These are phyloP conservation scores for Amanita rimosa DNA, from an alignment of 768 basidiomycete genomes.

Conservation along the genomic window DNA sequence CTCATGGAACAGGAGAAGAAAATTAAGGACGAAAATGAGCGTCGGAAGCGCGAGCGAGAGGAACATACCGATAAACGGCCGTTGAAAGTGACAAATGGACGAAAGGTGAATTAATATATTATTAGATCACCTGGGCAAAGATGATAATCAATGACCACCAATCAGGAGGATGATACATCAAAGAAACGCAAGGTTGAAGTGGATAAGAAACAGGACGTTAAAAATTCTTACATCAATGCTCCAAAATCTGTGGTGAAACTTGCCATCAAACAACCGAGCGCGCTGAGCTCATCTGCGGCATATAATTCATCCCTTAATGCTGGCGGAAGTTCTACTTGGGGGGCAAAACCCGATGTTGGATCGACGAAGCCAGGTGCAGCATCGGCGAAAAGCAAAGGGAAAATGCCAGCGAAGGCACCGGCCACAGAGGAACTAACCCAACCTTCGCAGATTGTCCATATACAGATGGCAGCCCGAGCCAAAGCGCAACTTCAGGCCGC, in stretches of 20 bases:
- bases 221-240: constrained; percentile 37
- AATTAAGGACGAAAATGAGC: constrained; percentile 62
- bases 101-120: constrained; percentile 34
- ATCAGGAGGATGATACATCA: constrained; percentile 53
- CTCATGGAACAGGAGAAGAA: constrained; percentile 59
- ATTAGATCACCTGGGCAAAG: constrained; percentile 3
- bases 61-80: constrained; percentile 63
- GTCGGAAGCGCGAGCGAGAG: constrained; percentile 74
- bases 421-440: constrained; percentile 36
- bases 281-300: constrained; percentile 24
- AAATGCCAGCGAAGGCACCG: constrained; percentile 21
- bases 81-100: constrained; percentile 34
- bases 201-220: constrained; percentile 47
- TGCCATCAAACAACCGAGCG: constrained; percentile 26
- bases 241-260: constrained; percentile 43
- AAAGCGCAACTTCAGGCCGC: constrained; percentile 59
- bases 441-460: constrained; percentile 53
- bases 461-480: constrained; percentile 61
- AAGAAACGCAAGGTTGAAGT: constrained; percentile 65
- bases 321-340: constrained; percentile 14
- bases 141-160: background rate
- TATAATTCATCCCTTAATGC: constrained; percentile 27
- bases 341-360: constrained; percentile 23
- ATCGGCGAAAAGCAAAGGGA: constrained; percentile 36
- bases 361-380: constrained; percentile 17